phyloP scores from a whole-genome alignment of 257 asterid species.

The Gynochthodes officinalis region DNA sequence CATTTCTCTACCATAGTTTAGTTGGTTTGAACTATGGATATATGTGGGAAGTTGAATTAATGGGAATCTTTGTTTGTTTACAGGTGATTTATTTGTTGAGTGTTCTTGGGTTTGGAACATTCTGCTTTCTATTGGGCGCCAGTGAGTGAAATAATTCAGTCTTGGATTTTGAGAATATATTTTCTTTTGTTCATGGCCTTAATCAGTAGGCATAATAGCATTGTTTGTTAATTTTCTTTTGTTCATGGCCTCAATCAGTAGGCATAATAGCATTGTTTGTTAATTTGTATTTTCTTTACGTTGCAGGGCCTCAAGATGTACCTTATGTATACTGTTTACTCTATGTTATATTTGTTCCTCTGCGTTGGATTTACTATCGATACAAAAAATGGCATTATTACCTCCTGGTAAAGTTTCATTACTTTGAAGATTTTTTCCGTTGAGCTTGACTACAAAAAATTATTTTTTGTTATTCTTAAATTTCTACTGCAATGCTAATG shows the following conservation, averaged over 20 bases:
- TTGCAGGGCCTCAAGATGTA: conserved; percentile 91
- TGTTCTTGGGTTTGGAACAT: conserved; percentile 95
- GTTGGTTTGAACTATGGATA: not conserved
- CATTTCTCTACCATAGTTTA: not conserved
- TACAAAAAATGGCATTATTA: conserved; percentile 99
- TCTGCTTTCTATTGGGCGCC: conserved; percentile 96
- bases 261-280: not conserved
- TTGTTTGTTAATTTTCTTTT: conserved; percentile 16
- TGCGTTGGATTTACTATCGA: conserved; percentile 93
- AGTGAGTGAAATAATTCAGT: conserved; percentile 53
- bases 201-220: not conserved
- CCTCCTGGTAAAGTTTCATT: conserved; percentile 64
- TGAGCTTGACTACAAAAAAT: too few species aligned
- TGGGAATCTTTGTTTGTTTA: conserved; percentile 16
- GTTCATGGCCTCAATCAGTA: not conserved
- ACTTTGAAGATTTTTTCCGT: not conserved
- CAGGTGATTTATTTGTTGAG: conserved; percentile 89
- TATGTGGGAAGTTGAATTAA: conserved; percentile 16
- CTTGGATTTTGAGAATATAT: conserved; percentile 7
- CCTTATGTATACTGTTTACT: conserved; percentile 80
- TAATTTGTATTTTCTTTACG: conserved; percentile 19
- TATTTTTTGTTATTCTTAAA: not conserved
- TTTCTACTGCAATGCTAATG: not conserved
- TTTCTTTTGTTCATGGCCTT: not conserved
- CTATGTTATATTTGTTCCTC: conserved; percentile 88